Percentiles rank a stretch among this genome's conserved stretches.
Conservation (phyloP, 2,329 filamentous ascomycete genomes). For the Boeremia lycopersici region DNA sequence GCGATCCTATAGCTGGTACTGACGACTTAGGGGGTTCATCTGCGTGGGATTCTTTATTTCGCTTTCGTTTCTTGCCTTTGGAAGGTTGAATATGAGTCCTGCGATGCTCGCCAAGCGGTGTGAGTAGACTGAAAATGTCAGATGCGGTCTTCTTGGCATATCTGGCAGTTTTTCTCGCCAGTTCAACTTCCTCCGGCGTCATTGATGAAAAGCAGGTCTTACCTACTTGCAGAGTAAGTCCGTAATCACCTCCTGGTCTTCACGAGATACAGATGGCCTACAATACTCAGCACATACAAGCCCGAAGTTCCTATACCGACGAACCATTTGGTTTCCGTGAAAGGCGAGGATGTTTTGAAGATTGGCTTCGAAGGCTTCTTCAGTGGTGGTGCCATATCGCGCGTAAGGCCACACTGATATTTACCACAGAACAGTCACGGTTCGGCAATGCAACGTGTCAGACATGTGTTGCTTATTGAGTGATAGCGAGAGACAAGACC, state of each 20-base stretch:
- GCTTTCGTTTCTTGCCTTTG: slow-evolving; percentile 64
- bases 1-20: slow-evolving; percentile 57
- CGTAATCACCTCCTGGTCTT: slow-evolving; percentile 68
- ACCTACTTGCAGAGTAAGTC: slow-evolving; percentile 71
- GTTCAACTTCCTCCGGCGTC: not conserved
- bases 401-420: not conserved
- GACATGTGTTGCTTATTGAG: not conserved
- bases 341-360: slow-evolving; percentile 70
- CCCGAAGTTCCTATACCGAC: slow-evolving; percentile 13
- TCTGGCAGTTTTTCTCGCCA: not conserved
- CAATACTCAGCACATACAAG: slow-evolving; percentile 12
- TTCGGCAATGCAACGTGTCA: not conserved
- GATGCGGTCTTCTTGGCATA: not conserved
- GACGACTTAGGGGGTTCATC: slow-evolving; percentile 37
- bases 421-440: not conserved
- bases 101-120: slow-evolving; percentile 68
- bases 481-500: not conserved
- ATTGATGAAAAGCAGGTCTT: not conserved
- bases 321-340: slow-evolving; percentile 66
- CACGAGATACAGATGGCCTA: slow-evolving; percentile 65
- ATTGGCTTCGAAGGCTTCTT: slow-evolving; percentile 56
- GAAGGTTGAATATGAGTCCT: slow-evolving; percentile 61
- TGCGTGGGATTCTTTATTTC: slow-evolving; percentile 27
- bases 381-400: slow-evolving; percentile 30
- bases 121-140: slow-evolving; percentile 60